Evolutionary conservation across 2,329 filamentous ascomycete genomes (phyloP).

Genomic region (Penicillium sp.): DNA sequence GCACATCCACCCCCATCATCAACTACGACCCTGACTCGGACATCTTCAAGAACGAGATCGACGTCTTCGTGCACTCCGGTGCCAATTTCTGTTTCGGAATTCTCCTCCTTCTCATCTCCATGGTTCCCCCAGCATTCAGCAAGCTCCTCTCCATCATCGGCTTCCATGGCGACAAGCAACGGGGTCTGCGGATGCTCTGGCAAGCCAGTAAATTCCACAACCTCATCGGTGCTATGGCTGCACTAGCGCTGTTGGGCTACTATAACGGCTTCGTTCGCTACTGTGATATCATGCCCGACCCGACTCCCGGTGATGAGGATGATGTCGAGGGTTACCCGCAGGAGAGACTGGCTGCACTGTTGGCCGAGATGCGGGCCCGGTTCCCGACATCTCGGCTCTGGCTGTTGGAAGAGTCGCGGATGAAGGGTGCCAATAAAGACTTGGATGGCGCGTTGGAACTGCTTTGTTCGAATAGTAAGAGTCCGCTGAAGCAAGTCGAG

Average conservation of each 20-base stretch:
- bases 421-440: slow-evolving; percentile 62
- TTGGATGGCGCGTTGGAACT: slow-evolving; percentile 65
- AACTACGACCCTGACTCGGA: slow-evolving; percentile 56
- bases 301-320: slow-evolving; percentile 39
- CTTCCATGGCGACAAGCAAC: slow-evolving; percentile 80
- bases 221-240: slow-evolving; percentile 87
- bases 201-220: slow-evolving; percentile 79
- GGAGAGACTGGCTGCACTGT: slow-evolving; percentile 61
- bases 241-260: slow-evolving; percentile 73
- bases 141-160: slow-evolving; percentile 82
- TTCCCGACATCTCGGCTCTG: slow-evolving; percentile 83
- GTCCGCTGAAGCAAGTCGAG: slow-evolving; percentile 81
- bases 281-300: slow-evolving; percentile 74
- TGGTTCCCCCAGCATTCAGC: slow-evolving; percentile 88
- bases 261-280: slow-evolving; percentile 84
- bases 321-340: slow-evolving; percentile 68
- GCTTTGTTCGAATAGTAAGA: slow-evolving; percentile 56
- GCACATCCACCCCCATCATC: slow-evolving; percentile 29
- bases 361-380: slow-evolving; percentile 67
- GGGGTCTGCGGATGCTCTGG: slow-evolving; percentile 84
- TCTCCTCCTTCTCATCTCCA: slow-evolving; percentile 78
- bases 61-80: slow-evolving; percentile 84
- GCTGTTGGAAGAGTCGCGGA: slow-evolving; percentile 80
- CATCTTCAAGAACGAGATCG: slow-evolving; percentile 68
- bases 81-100: slow-evolving; percentile 86